These are phyloP conservation scores for Chimonanthus praecox DNA, from an alignment of 164 flowering plant genomes.

Conservation along the genomic window DNA sequence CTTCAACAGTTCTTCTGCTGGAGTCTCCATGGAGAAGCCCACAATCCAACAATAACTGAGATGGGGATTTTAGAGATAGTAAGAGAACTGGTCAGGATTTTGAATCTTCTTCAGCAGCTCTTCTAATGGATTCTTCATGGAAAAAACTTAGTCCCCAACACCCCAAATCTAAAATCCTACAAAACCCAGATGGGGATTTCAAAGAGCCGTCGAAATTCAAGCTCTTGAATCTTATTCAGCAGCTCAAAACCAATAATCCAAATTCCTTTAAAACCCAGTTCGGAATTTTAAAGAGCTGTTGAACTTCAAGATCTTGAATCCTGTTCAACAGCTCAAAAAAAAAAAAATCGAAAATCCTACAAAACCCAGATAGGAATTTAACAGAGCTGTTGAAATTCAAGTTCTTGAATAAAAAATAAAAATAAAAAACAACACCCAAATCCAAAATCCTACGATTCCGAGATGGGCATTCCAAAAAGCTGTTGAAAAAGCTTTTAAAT, in stretches of 20 bases:
- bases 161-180: neutral
- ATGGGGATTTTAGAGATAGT: no score
- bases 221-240: constrained; percentile 70
- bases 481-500: no score
- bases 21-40: constrained; percentile 22
- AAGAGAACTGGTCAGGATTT: constrained; percentile 37
- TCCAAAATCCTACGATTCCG: no score
- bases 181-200: neutral
- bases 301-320: constrained; percentile 61
- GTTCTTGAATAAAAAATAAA: no score
- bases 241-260: constrained; percentile 28
- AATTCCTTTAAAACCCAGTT: neutral
- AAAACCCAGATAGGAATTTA: no score
- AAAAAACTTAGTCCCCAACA: neutral
- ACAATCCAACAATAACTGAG: neutral
- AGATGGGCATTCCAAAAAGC: no score
- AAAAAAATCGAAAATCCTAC: neutral
- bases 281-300: no score
- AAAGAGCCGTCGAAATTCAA: constrained; percentile 28
- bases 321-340: constrained; percentile 58
- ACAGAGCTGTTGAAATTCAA: no score
- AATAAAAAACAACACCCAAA: no score
- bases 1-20: constrained; percentile 63
- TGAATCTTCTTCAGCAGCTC: constrained; percentile 80
- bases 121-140: constrained; percentile 42